phyloP scores from a whole-genome alignment of 1,139 yeast genomes.

The Yamadazyma buinensis region DNA sequence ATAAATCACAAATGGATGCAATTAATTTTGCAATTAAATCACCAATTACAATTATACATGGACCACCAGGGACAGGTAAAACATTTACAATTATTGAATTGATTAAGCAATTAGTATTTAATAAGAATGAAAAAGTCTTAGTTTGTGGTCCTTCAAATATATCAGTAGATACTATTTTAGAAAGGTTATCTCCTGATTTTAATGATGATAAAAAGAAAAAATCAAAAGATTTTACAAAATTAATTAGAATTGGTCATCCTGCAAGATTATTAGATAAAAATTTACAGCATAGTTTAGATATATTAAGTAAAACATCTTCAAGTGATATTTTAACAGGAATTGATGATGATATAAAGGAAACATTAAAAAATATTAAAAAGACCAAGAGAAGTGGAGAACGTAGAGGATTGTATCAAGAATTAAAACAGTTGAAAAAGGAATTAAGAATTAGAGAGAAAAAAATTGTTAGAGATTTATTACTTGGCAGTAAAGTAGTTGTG shows the following conservation, averaged over 20 bases:
- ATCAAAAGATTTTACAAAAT: constrained; percentile 21
- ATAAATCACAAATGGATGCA: constrained; percentile 60
- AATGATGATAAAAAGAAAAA: constrained; percentile 14
- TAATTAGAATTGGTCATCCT: constrained; percentile 89
- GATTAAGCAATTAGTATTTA: constrained; percentile 64
- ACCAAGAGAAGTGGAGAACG: constrained; percentile 63
- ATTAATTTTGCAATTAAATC: constrained; percentile 38
- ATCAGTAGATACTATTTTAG: constrained; percentile 90
- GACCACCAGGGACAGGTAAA: constrained; percentile 53
- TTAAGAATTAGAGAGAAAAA: constrained; percentile 62
- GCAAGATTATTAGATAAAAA: constrained; percentile 70
- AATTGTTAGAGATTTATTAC: constrained; percentile 55
- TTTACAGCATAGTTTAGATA: constrained; percentile 72
- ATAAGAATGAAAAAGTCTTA: constrained; percentile 60
- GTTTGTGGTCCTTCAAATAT: constrained; percentile 96
- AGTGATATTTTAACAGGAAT: constrained; percentile 67
- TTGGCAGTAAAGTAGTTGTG: constrained; percentile 64
- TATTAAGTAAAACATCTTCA: constrained; percentile 53
- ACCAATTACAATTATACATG: constrained; percentile 44
- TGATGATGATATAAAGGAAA: constrained; percentile 62
- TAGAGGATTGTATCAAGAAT: constrained; percentile 62
- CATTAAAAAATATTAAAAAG: constrained; percentile 59
- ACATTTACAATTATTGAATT: constrained; percentile 87
- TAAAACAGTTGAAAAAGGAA: constrained; percentile 68
- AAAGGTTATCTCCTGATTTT: constrained; percentile 54